A percentile compares a stretch with the other conserved stretches of the same genome.
Evolutionary conservation across 1,284 basidiomycete genomes (phyloP).

Genomic region (Trametes sp.): DNA sequence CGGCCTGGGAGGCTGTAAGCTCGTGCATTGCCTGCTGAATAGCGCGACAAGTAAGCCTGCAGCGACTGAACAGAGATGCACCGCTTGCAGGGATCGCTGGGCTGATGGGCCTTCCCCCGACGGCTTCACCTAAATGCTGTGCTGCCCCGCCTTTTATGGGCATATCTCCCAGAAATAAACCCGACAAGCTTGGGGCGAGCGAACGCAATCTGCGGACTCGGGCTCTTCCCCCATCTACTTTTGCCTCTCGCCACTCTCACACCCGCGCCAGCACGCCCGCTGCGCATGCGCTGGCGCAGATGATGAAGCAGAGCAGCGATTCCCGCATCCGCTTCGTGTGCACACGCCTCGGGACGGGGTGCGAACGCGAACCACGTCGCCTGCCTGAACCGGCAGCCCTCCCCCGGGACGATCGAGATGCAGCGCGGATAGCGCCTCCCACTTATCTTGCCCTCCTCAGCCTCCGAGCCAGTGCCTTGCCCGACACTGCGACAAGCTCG

Average conservation of each 20-base stretch:
- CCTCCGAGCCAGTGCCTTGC: neutral
- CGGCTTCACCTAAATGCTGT: conserved; percentile 25
- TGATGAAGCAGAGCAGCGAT: conserved; percentile 1
- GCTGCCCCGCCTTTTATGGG: conserved; percentile 16
- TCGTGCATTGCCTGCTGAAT: neutral
- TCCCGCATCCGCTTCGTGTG: neutral
- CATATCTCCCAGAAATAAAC: conserved; percentile 16
- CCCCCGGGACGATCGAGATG: conserved; percentile 21
- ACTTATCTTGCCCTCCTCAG: neutral
- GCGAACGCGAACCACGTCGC: conserved; percentile 20
- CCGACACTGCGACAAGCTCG: neutral
- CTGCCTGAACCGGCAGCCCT: conserved; percentile 22
- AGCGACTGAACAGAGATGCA: conserved; percentile 12
- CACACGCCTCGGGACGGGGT: conserved; percentile 1
- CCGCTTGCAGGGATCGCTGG: conserved; percentile 8
- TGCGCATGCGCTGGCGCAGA: conserved; percentile 2
- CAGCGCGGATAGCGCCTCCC: conserved; percentile 9
- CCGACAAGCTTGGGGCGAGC: neutral
- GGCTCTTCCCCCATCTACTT: neutral
- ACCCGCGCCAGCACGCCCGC: neutral
- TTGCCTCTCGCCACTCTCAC: conserved; percentile 6
- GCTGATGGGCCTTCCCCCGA: conserved; percentile 10
- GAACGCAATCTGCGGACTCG: neutral
- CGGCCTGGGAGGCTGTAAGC: neutral
- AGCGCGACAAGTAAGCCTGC: neutral